These are phyloP conservation scores for Cinnamomum micranthum DNA, from an alignment of 164 flowering plant species.

Conservation along the genomic window DNA sequence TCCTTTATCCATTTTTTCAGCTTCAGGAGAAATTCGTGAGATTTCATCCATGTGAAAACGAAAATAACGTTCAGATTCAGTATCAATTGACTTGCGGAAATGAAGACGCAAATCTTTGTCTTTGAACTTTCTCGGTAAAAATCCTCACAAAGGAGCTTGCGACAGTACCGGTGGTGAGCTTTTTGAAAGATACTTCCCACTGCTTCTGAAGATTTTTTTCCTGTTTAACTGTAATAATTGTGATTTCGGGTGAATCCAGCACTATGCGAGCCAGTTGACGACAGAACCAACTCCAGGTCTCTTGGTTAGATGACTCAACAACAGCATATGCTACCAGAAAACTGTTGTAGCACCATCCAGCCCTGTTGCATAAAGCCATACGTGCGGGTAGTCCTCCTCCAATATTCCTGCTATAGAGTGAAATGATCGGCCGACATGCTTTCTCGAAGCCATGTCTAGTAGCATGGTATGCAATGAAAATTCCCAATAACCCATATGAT, in stretches of 20 bases:
- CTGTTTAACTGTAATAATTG: not conserved
- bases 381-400: not conserved
- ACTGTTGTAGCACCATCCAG: not conserved
- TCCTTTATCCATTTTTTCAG: not conserved
- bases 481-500: not conserved
- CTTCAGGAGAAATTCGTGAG: not conserved
- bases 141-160: not conserved
- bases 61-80: not conserved
- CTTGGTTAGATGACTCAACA: not conserved
- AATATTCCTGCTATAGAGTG: not conserved
- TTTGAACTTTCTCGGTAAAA: not conserved
- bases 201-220: not conserved
- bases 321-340: not conserved
- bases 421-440: not conserved
- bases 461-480: conserved; percentile 1
- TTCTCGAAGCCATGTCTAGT: not conserved
- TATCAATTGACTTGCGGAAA: not conserved
- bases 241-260: not conserved
- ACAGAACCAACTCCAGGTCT: conserved; percentile 3
- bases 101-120: not conserved
- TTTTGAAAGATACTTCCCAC: not conserved
- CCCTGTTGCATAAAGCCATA: not conserved
- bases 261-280: not conserved
- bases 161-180: not conserved
- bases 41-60: not conserved